These are phyloP conservation scores for Passalora sequoiae DNA, from an alignment of 2,329 filamentous ascomycete species.

Conservation along the genomic window DNA sequence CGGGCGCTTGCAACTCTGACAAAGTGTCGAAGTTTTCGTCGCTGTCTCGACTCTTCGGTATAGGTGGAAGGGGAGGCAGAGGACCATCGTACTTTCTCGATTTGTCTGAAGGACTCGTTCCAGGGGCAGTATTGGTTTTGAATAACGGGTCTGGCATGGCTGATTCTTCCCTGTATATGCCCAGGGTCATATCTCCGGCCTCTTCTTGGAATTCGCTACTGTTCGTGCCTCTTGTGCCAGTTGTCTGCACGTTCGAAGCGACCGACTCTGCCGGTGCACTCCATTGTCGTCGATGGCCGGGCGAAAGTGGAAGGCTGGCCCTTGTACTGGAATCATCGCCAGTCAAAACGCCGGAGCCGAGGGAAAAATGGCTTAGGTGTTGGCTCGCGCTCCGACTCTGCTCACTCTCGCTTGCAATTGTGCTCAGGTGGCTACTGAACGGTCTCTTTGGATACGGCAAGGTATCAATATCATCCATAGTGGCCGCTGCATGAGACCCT, in stretches of 20 bases:
- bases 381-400: conserved; percentile 24
- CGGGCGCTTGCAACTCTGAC: conserved; percentile 30
- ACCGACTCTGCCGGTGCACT: conserved; percentile 26
- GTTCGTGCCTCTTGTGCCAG: conserved; percentile 12
- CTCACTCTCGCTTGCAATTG: conserved; percentile 35
- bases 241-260: conserved; percentile 18
- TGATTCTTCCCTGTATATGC: conserved; percentile 29
- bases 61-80: conserved; percentile 30
- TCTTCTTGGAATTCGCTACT: conserved; percentile 20
- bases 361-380: conserved; percentile 32
- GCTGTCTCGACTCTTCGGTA: conserved; percentile 25
- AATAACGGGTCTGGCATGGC: conserved; percentile 35
- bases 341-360: conserved; percentile 31
- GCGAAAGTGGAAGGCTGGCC: conserved; percentile 25
- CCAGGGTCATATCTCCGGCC: conserved; percentile 30
- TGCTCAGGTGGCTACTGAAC: conserved; percentile 33
- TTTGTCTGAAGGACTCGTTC: conserved; percentile 4
- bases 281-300: conserved; percentile 16
- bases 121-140: conserved; percentile 12
- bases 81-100: conserved; percentile 27
- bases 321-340: conserved; percentile 29
- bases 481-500: conserved; percentile 9
- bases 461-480: conserved; percentile 30
- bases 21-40: conserved; percentile 35
- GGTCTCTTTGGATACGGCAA: conserved; percentile 29